Conservation (phyloP, 2,329 filamentous ascomycete genomes). For the Sclerotinia nivalis region DNA sequence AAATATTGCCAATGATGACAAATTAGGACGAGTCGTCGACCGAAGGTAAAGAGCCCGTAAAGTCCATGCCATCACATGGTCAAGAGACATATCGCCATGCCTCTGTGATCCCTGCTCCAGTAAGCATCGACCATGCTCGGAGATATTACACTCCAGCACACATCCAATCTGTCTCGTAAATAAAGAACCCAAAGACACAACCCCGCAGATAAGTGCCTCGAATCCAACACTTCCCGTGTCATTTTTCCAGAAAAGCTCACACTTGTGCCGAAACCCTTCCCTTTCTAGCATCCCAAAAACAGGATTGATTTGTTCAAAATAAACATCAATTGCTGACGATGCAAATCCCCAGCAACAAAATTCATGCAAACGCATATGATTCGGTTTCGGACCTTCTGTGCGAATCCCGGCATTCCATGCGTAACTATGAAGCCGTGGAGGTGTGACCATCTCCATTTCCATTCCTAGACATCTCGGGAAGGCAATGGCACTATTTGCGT, state of each 20-base stretch:
- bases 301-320: conserved; percentile 39
- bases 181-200: conserved; percentile 41
- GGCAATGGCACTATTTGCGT: conserved; percentile 40
- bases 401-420: conserved; percentile 43
- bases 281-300: conserved; percentile 42
- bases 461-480: conserved; percentile 42
- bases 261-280: conserved; percentile 32
- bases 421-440: conserved; percentile 44
- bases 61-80: conserved; percentile 36
- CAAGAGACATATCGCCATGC: conserved; percentile 21
- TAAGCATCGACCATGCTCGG: conserved; percentile 32
- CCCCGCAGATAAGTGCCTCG: conserved; percentile 41
- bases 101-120: conserved; percentile 32
- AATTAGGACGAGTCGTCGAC: conserved; percentile 34
- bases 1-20: conserved; percentile 37
- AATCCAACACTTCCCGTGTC: conserved; percentile 38
- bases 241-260: conserved; percentile 41
- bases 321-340: conserved; percentile 39
- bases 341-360: conserved; percentile 22
- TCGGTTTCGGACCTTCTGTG: conserved; percentile 29
- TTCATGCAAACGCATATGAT: conserved; percentile 16
- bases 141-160: conserved; percentile 36
- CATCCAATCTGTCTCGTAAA: conserved; percentile 36
- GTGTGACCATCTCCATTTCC: conserved; percentile 39
- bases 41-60: conserved; percentile 38